phyloP scores from a whole-genome alignment of 306 rosid species.

The Glycine latifolia region DNA sequence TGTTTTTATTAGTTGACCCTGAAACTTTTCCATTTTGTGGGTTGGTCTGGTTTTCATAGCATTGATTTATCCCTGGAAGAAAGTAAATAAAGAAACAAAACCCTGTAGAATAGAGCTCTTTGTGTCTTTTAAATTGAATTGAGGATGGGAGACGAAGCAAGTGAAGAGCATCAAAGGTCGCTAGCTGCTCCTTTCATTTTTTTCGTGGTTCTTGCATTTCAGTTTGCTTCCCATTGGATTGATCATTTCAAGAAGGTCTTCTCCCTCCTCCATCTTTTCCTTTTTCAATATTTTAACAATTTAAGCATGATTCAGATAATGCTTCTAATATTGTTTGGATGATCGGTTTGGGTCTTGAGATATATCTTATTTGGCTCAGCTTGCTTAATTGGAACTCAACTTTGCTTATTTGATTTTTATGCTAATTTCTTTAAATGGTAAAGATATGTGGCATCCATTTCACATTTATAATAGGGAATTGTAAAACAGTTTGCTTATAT shows the following conservation, averaged over 20 bases:
- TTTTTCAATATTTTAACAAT: neutral
- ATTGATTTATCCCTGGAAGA: neutral
- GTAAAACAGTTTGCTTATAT: neutral
- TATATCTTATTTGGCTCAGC: neutral
- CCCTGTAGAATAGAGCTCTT: neutral
- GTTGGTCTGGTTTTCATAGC: neutral
- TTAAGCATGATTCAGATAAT: neutral
- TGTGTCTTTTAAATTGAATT: conserved; percentile 25
- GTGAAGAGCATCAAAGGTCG: conserved; percentile 56
- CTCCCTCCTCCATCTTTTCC: neutral
- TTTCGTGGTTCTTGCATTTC: conserved; percentile 63
- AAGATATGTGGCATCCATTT: neutral
- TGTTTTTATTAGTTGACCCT: too few relatives aligned
- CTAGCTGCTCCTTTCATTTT: conserved; percentile 72
- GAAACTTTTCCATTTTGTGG: too few relatives aligned
- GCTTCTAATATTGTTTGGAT: neutral
- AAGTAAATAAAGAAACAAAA: neutral
- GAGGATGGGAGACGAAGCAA: conserved; percentile 51
- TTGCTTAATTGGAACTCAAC: conserved; percentile 11
- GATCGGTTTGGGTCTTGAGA: too few relatives aligned
- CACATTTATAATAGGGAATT: neutral
- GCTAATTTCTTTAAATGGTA: neutral
- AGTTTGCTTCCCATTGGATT: conserved; percentile 64
- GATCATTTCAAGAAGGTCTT: conserved; percentile 64
- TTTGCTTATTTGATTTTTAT: conserved; percentile 22